Evolutionary conservation across 306 rosid genomes (phyloP).

Genomic region (Arachis stenosperma): DNA sequence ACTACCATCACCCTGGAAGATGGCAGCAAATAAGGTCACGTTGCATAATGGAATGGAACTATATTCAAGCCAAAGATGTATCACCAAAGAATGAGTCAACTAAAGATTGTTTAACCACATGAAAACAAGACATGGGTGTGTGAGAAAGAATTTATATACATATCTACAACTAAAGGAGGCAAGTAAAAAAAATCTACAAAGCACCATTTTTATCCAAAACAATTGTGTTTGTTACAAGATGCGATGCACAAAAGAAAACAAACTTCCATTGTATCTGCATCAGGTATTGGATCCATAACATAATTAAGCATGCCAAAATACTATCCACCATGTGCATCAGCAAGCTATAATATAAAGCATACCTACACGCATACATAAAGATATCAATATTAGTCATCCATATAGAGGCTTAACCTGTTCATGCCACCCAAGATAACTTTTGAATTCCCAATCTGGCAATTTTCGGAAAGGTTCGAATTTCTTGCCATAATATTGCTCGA

Average conservation of each 20-base stretch:
- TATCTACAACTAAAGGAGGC: neutral
- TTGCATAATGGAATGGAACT: too few relatives aligned
- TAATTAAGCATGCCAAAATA: too few relatives aligned
- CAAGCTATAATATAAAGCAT: conserved; percentile 19
- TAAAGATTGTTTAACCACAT: conserved; percentile 24
- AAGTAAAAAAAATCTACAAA: conserved; percentile 8
- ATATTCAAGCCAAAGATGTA: neutral
- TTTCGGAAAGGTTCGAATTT: conserved; percentile 77
- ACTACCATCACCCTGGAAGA: conserved; percentile 82
- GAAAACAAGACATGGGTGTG: conserved; percentile 12
- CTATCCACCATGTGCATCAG: neutral
- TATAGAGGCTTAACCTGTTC: conserved; percentile 75
- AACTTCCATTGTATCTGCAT: conserved; percentile 22
- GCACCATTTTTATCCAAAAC: neutral
- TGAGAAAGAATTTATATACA: neutral
- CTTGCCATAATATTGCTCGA: conserved; percentile 85
- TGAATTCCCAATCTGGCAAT: conserved; percentile 94
- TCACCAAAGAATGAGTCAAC: conserved; percentile 36
- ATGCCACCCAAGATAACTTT: conserved; percentile 96
- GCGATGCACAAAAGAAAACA: neutral
- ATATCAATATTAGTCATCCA: conserved; percentile 28
- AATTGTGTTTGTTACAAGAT: conserved; percentile 12
- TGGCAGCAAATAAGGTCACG: conserved; percentile 9
- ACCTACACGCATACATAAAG: conserved; percentile 25
- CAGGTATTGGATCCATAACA: conserved; percentile 34